Evolutionary conservation across 2,329 filamentous ascomycete genomes (phyloP), one percentile per base, ranked within the genome.

Genomic region (Cryphonectria parasitica): DNA sequence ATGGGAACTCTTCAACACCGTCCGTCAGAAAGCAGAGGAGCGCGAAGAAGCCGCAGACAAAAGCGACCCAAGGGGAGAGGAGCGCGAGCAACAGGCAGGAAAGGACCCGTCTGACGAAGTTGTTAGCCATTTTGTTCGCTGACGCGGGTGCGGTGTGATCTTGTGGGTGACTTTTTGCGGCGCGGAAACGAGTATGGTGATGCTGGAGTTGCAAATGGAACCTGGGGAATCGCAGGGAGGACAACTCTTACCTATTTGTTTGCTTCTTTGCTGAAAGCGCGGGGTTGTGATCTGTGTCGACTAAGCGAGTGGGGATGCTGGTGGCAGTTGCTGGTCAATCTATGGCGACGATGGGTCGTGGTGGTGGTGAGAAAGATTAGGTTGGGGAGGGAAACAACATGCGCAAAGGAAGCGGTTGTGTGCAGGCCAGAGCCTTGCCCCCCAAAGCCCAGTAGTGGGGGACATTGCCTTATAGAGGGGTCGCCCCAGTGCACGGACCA

Each of bases 401-500:
- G 60, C 28, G 36, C 52, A 69, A 64, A 67, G 63, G 68, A 62
- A 64, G 64, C 58, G 45, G 63, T 60, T 66, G 71, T 66, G 22
- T 54, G 54, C 67, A 45, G 43, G 56, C 43, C 64, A 52, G 43
- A 64, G 71, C 70, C 64, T 56, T 62, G 52, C 43, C 11, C 43
- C 11, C 41, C 25, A 52, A n/a, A 34, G 43, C 1, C 22, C 70
- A 43, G 54, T 66, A 62, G 64, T 73, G 69, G 74, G 73, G 73
- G 69, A 41, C 67, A 67, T 69, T 62, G 43, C 49, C 69, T 69
- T 69, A 60, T 67, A 60, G 56, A 66, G 61, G 69, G 70, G 67
- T 58, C 22, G 41, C 60, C 36, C 5, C 10, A 65, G 68, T 61
- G 68, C 70, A 69, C 64, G 67, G 64, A 45, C 54, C 65, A 69